These are phyloP conservation scores for Martiniozyma abietophila DNA, from an alignment of 805 yeast species.

Conservation along the genomic window DNA sequence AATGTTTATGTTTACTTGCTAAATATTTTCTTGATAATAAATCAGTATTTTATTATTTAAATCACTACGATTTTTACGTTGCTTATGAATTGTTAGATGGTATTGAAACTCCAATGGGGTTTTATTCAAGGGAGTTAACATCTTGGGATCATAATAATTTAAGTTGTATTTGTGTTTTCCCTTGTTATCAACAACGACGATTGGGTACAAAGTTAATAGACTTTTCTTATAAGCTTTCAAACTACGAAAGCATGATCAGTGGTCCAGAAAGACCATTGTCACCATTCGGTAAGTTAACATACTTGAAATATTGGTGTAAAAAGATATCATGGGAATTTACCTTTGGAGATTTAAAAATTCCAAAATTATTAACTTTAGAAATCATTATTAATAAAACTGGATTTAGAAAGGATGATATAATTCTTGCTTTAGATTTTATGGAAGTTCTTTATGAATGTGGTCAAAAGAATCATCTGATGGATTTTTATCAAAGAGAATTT, in stretches of 20 bases:
- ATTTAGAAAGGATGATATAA: constrained; percentile 52
- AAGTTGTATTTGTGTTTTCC: constrained; percentile 86
- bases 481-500: constrained; percentile 20
- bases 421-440: constrained; percentile 52
- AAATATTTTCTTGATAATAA: constrained; percentile 85
- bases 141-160: constrained; percentile 77
- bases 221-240: constrained; percentile 71
- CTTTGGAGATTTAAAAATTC: constrained; percentile 30
- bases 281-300: constrained; percentile 67
- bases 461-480: constrained; percentile 18
- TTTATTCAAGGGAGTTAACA: constrained; percentile 78
- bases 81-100: constrained; percentile 44
- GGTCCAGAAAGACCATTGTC: constrained; percentile 93
- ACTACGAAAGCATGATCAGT: constrained; percentile 52
- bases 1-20: constrained; percentile 74
- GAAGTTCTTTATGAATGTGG: constrained; percentile 28
- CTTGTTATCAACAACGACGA: constrained; percentile 77
- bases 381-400: constrained; percentile 51
- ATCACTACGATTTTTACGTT: constrained; percentile 71
- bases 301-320: constrained; percentile 67
- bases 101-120: constrained; percentile 64
- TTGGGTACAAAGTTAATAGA: constrained; percentile 76
- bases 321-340: constrained; percentile 35
- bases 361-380: constrained; percentile 32
- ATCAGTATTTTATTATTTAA: constrained; percentile 74